Conservation (phyloP, 2,329 filamentous ascomycete genomes). For the Sporothrix dimorphospora region DNA sequence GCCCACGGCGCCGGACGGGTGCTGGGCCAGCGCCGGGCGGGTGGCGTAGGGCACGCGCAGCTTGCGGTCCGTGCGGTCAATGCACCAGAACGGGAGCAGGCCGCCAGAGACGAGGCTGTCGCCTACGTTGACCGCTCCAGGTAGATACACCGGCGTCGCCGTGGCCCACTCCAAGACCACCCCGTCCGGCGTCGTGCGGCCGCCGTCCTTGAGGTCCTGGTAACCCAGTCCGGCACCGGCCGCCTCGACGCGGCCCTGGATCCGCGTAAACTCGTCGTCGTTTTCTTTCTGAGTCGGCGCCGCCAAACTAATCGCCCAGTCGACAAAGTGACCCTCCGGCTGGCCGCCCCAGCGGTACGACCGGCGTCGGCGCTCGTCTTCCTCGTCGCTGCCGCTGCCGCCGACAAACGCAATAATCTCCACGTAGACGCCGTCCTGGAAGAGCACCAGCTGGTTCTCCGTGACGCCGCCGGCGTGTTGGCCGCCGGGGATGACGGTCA, state of each 20-base stretch:
- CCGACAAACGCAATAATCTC: constrained; percentile 67
- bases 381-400: constrained; percentile 39
- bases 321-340: constrained; percentile 55
- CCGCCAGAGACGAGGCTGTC: constrained; percentile 44
- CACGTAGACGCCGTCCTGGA: constrained; percentile 67
- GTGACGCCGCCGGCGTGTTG: constrained; percentile 63
- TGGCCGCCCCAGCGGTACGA: constrained; percentile 63
- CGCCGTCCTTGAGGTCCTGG: constrained; percentile 53
- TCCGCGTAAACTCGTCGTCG: constrained; percentile 42
- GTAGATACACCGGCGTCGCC: constrained; percentile 47
- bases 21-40: constrained; percentile 44
- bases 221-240: constrained; percentile 49
- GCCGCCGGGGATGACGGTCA: constrained; percentile 64
- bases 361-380: constrained; percentile 44
- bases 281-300: not conserved
- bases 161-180: constrained; percentile 59
- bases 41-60: constrained; percentile 56
- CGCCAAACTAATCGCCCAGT: constrained; percentile 60
- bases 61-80: constrained; percentile 62
- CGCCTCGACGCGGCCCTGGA: constrained; percentile 45
- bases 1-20: constrained; percentile 57
- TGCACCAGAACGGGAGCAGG: constrained; percentile 65
- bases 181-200: constrained; percentile 59
- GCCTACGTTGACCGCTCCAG: constrained; percentile 34
- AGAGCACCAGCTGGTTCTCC: constrained; percentile 64